Conservation (phyloP, 78 protist genomes). For the Protostelium mycophagum region DNA sequence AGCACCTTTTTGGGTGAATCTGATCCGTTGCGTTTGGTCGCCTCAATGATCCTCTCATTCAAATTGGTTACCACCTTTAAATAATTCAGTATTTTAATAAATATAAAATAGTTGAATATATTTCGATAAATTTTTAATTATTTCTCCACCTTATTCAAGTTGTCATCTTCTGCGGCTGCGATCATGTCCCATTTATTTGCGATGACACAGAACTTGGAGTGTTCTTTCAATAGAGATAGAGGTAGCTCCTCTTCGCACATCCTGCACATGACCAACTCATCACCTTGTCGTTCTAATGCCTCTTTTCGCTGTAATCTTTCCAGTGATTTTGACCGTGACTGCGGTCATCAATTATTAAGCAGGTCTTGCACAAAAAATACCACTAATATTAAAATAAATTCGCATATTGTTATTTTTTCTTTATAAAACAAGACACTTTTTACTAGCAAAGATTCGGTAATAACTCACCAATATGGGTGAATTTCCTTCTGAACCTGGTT, state of each 20-base stretch:
- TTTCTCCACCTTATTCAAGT: constrained; percentile 34
- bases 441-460: too few species aligned
- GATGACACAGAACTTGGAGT: constrained; percentile 58
- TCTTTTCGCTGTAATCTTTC: neutral
- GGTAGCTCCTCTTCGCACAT: constrained; percentile 56
- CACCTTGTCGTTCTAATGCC: neutral
- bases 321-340: neutral
- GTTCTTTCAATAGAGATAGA: constrained; percentile 33
- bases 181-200: constrained; percentile 57
- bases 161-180: constrained; percentile 55
- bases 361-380: too few species aligned
- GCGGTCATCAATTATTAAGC: neutral
- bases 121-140: neutral
- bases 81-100: constrained; percentile 1
- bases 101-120: neutral
- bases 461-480: too few species aligned
- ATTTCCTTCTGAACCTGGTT: too few species aligned
- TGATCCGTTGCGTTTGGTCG: neutral
- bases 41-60: neutral
- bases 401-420: too few species aligned
- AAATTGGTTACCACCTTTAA: neutral
- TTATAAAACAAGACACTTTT: too few species aligned
- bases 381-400: too few species aligned
- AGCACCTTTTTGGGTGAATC: neutral
- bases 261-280: constrained; percentile 55